These are phyloP conservation scores for Lachnellula suecica DNA, from an alignment of 2,329 filamentous ascomycete species.

Conservation along the genomic window DNA sequence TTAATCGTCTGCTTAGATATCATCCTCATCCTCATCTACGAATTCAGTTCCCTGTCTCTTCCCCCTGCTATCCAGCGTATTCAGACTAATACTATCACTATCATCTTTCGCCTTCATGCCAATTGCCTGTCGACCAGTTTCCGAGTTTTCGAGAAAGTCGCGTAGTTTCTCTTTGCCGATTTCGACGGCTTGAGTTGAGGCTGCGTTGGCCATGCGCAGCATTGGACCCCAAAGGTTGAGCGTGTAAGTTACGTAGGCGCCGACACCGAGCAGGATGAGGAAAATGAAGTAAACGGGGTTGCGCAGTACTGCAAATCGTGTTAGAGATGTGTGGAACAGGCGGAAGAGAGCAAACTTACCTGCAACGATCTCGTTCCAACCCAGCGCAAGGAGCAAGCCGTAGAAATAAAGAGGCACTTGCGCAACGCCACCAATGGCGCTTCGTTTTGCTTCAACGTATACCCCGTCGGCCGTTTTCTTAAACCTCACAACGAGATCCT, in stretches of 20 bases:
- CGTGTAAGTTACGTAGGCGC: slow-evolving; percentile 85
- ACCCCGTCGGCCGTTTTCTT: slow-evolving; percentile 98
- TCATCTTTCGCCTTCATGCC: slow-evolving; percentile 61
- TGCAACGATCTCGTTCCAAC: slow-evolving; percentile 98
- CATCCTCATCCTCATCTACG: slow-evolving; percentile 44
- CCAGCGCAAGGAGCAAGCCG: slow-evolving; percentile 79
- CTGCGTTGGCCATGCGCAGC: slow-evolving; percentile 90
- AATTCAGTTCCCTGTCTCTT: slow-evolving; percentile 45
- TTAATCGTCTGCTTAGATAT: slow-evolving; percentile 20
- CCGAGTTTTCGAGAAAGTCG: slow-evolving; percentile 86
- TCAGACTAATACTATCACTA: slow-evolving; percentile 54
- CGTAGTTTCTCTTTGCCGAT: slow-evolving; percentile 89
- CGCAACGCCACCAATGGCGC: slow-evolving; percentile 91
- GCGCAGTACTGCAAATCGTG: slow-evolving; percentile 66
- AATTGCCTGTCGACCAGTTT: slow-evolving; percentile 80
- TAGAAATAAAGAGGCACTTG: slow-evolving; percentile 97
- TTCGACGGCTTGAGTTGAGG: slow-evolving; percentile 79
- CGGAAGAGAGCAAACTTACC: slow-evolving; percentile 57
- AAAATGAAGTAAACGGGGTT: slow-evolving; percentile 94
- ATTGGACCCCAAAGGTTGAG: slow-evolving; percentile 96
- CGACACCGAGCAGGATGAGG: slow-evolving; percentile 72
- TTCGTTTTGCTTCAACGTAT: slow-evolving; percentile 96
- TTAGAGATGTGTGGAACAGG: slow-evolving; percentile 8
- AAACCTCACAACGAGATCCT: slow-evolving; percentile 90
- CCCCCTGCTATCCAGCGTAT: slow-evolving; percentile 59